These are phyloP conservation scores for Colletotrichum sp. DNA, from an alignment of 2,329 filamentous ascomycete genomes.

Conservation along the genomic window DNA sequence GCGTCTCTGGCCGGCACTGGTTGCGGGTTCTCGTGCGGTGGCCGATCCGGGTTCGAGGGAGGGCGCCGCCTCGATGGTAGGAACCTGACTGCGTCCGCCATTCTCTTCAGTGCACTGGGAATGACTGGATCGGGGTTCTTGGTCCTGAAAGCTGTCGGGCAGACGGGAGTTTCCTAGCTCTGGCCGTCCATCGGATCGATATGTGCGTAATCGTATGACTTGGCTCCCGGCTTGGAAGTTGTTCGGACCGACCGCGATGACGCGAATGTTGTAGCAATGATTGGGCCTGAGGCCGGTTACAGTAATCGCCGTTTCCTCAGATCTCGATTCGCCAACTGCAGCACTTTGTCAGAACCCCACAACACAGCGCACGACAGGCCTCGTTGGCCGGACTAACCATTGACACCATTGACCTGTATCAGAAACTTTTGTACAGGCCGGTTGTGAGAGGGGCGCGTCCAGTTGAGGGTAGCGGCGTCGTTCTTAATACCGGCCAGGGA, in stretches of 20 bases:
- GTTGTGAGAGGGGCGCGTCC: constrained; percentile 74
- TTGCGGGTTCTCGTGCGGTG: constrained; percentile 68
- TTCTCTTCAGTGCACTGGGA: constrained; percentile 43
- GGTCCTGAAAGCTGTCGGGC: constrained; percentile 59
- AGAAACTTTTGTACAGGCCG: constrained; percentile 83
- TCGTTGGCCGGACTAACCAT: constrained; percentile 62
- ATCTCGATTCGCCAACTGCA: constrained; percentile 80
- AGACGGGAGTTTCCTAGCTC: constrained; percentile 61
- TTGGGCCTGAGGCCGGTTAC: constrained; percentile 86
- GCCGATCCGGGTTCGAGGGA: constrained; percentile 65
- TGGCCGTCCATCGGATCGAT: constrained; percentile 67
- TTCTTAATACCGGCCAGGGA: constrained; percentile 88
- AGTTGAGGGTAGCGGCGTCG: constrained; percentile 88
- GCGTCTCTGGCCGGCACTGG: constrained; percentile 52
- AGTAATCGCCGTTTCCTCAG: constrained; percentile 84
- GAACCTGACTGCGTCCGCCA: constrained; percentile 53
- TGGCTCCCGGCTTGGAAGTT: constrained; percentile 92
- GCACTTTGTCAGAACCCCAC: background rate
- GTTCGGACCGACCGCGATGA: constrained; percentile 88
- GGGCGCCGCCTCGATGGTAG: constrained; percentile 64
- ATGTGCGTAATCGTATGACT: constrained; percentile 84
- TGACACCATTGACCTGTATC: constrained; percentile 91
- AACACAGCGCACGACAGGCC: background rate
- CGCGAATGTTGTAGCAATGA: constrained; percentile 91
- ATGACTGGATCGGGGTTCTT: constrained; percentile 43